phyloP scores from a whole-genome alignment of 805 yeast species.

The Hanseniaspora meyeri region DNA sequence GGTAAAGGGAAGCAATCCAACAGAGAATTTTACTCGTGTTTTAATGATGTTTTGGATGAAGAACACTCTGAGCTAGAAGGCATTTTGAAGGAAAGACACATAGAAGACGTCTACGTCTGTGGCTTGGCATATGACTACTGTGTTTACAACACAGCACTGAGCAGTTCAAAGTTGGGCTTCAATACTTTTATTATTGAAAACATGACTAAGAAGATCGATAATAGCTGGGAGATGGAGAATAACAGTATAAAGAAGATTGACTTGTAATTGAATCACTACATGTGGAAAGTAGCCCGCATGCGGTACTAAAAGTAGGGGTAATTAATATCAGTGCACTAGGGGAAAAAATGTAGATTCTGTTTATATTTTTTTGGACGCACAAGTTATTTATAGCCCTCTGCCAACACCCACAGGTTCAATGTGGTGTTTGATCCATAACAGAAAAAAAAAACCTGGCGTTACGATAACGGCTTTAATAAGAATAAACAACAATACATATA shows the following conservation, averaged over 20 bases:
- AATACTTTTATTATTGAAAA: constrained; percentile 48
- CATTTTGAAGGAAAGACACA: constrained; percentile 34
- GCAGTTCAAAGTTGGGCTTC: constrained; percentile 51
- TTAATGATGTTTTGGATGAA: constrained; percentile 63
- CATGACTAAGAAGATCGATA: constrained; percentile 44
- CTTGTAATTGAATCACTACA: background rate
- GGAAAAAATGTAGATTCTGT: no score
- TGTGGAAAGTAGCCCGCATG: background rate
- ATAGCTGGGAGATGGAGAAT: constrained; percentile 25
- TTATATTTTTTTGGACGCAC: no score
- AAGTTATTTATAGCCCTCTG: no score
- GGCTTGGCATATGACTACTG: constrained; percentile 86
- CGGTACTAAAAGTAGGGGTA: no score
- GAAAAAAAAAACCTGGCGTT: no score
- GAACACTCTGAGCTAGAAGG: constrained; percentile 55
- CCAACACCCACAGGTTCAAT: no score
- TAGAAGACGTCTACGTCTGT: constrained; percentile 55
- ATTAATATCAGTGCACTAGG: no score
- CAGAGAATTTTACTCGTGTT: constrained; percentile 80
- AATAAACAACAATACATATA: no score
- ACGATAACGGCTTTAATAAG: no score
- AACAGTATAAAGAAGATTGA: background rate
- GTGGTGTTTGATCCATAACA: no score
- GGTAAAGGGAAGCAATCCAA: constrained; percentile 61
- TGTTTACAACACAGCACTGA: constrained; percentile 65